Percentiles rank a stretch among this genome's conserved stretches.
Conservation (phyloP, 129 eudicot genomes). For the Oenanthe sinensis region DNA sequence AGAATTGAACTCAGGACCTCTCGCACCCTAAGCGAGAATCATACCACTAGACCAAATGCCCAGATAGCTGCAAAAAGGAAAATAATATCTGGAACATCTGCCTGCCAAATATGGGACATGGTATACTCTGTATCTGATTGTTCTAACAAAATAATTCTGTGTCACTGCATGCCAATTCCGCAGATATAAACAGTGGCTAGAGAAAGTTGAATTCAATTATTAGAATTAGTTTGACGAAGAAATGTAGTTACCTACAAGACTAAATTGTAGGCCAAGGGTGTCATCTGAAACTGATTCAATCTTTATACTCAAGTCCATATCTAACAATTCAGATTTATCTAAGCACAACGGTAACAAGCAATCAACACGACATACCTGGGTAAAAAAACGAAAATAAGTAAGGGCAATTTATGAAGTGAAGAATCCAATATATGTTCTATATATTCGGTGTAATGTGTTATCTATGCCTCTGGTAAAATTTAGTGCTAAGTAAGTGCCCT, state of each 20-base stretch:
- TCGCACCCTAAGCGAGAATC: constrained; percentile 99
- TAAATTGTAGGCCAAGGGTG: background rate
- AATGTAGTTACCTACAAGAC: background rate
- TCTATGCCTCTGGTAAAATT: too few relatives aligned
- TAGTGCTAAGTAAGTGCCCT: too few relatives aligned
- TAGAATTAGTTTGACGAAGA: background rate
- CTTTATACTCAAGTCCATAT: too few relatives aligned
- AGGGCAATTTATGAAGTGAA: background rate
- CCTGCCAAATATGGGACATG: background rate
- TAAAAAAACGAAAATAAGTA: too few relatives aligned
- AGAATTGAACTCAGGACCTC: constrained; percentile 99
- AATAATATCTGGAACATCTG: background rate
- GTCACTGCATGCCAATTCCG: too few relatives aligned
- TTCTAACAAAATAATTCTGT: too few relatives aligned
- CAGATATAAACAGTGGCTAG: background rate
- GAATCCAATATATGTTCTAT: background rate
- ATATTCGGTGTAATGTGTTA: too few relatives aligned
- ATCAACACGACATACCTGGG: too few relatives aligned
- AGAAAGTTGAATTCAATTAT: background rate
- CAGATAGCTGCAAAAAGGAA: background rate
- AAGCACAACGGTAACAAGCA: too few relatives aligned
- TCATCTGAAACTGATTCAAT: too few relatives aligned
- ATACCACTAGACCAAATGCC: constrained; percentile 99
- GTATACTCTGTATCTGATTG: background rate
- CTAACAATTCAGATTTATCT: too few relatives aligned